A percentile compares a stretch with the other conserved stretches of the same genome.
Evolutionary conservation across 2,329 filamentous ascomycete species (phyloP).

Genomic region (Colletotrichum costaricense): DNA sequence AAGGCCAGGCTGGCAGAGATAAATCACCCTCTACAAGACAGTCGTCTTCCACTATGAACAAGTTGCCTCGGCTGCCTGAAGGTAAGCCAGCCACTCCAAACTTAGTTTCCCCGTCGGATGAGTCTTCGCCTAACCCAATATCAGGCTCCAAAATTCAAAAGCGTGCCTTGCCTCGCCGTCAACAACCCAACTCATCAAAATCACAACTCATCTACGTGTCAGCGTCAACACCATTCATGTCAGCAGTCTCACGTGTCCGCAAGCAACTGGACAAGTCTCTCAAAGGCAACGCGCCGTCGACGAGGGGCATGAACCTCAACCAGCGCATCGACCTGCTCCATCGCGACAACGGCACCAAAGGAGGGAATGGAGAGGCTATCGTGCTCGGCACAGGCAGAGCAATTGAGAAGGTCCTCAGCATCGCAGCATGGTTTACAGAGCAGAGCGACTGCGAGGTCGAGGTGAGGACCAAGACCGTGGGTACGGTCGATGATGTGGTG

Average conservation of each 20-base stretch:
- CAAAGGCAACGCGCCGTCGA: slow-evolving; percentile 56
- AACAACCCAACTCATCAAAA: slow-evolving; percentile 55
- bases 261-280: slow-evolving; percentile 69
- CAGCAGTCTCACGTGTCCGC: slow-evolving; percentile 72
- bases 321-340: slow-evolving; percentile 58
- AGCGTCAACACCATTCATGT: slow-evolving; percentile 73
- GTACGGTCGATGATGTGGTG: slow-evolving; percentile 76
- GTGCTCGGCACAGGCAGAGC: slow-evolving; percentile 75
- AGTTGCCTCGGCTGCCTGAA: slow-evolving; percentile 34
- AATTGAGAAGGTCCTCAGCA: slow-evolving; percentile 69
- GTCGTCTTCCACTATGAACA: slow-evolving; percentile 3
- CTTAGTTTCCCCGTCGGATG: not conserved
- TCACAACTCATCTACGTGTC: slow-evolving; percentile 72
- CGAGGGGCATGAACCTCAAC: slow-evolving; percentile 57
- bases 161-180: slow-evolving; percentile 56
- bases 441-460: slow-evolving; percentile 68
- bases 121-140: slow-evolving; percentile 31
- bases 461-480: slow-evolving; percentile 71
- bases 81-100: slow-evolving; percentile 34
- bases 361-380: slow-evolving; percentile 56
- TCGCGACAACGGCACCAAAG: slow-evolving; percentile 42
- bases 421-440: slow-evolving; percentile 74
- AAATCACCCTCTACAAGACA: not conserved
- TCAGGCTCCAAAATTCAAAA: slow-evolving; percentile 62
- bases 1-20: slow-evolving; percentile 13